These are phyloP conservation scores for Chaetomiaceae sp. DNA, from an alignment of 2,329 filamentous ascomycete genomes.

Conservation along the genomic window DNA sequence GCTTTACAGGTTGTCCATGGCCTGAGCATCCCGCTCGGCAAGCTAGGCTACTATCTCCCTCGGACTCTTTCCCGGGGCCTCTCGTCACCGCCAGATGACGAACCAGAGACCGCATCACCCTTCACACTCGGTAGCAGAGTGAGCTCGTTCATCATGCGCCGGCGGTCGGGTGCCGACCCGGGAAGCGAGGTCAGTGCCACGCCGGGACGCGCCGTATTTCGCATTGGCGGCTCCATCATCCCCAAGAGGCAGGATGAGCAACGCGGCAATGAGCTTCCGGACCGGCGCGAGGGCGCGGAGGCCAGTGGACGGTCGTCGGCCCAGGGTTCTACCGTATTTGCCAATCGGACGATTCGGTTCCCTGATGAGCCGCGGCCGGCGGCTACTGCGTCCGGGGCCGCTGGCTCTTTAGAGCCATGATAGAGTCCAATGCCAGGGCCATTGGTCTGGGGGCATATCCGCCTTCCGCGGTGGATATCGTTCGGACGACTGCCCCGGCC, in stretches of 20 bases:
- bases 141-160: conserved; percentile 25
- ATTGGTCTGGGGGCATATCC: too few relatives aligned
- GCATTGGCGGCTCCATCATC: conserved; percentile 40
- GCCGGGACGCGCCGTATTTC: conserved; percentile 32
- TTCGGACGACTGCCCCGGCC: too few relatives aligned
- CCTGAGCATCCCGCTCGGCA: conserved; percentile 72
- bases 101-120: conserved; percentile 15
- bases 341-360: conserved; percentile 41
- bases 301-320: neutral
- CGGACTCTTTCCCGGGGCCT: conserved; percentile 53
- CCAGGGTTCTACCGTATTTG: conserved; percentile 17
- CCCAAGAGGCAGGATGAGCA: conserved; percentile 8
- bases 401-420: neutral
- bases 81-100: conserved; percentile 23
- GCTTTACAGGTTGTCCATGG: conserved; percentile 65
- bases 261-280: neutral
- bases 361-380: conserved; percentile 35
- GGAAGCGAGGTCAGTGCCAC: conserved; percentile 6
- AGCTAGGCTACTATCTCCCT: conserved; percentile 59
- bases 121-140: conserved; percentile 32
- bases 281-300: conserved; percentile 23
- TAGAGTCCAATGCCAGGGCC: neutral
- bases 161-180: conserved; percentile 18
- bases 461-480: too few relatives aligned
- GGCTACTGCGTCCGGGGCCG: neutral